Evolutionary conservation across 257 asterid genomes (phyloP).

Genomic region (Rehmannia glutinosa): DNA sequence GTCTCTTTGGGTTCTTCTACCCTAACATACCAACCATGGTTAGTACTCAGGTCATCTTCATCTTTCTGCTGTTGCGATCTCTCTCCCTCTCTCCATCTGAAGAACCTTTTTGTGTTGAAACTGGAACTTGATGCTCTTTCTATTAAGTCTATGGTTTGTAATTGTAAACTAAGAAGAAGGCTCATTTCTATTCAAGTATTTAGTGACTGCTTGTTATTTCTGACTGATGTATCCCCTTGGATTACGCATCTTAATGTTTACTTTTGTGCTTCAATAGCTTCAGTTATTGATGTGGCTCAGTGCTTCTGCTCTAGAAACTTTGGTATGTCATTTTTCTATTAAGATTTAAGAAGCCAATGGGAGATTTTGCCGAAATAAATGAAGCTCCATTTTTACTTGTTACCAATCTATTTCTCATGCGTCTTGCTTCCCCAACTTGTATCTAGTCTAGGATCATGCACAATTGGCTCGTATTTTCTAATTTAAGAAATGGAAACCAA

Average conservation of each 20-base stretch:
- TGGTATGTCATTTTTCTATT: too few relatives aligned
- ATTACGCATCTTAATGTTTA: conserved; percentile 16
- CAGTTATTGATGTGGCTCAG: not conserved
- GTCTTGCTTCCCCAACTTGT: too few relatives aligned
- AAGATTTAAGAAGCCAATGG: too few relatives aligned
- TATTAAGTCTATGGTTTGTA: conserved; percentile 51
- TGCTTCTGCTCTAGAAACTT: too few relatives aligned
- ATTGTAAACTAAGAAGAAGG: conserved; percentile 39
- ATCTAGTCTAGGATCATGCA: too few relatives aligned
- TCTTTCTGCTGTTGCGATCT: not conserved
- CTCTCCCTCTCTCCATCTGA: conserved; percentile 15
- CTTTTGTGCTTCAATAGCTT: not conserved
- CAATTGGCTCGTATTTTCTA: too few relatives aligned
- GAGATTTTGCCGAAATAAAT: too few relatives aligned
- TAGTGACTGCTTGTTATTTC: conserved; percentile 28
- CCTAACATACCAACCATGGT: conserved; percentile 74
- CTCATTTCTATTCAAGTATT: conserved; percentile 33
- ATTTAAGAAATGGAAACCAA: too few relatives aligned
- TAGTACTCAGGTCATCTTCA: conserved; percentile 67
- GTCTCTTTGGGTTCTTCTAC: conserved; percentile 55
- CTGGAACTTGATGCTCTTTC: conserved; percentile 28
- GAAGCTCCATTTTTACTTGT: too few relatives aligned
- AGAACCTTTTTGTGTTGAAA: conserved; percentile 20
- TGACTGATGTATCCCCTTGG: conserved; percentile 12
- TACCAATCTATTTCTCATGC: too few relatives aligned